Evolutionary conservation across 1,284 basidiomycete species (phyloP), one percentile per base, ranked within the genome.

Genomic region (Coniferiporia weirii): DNA sequence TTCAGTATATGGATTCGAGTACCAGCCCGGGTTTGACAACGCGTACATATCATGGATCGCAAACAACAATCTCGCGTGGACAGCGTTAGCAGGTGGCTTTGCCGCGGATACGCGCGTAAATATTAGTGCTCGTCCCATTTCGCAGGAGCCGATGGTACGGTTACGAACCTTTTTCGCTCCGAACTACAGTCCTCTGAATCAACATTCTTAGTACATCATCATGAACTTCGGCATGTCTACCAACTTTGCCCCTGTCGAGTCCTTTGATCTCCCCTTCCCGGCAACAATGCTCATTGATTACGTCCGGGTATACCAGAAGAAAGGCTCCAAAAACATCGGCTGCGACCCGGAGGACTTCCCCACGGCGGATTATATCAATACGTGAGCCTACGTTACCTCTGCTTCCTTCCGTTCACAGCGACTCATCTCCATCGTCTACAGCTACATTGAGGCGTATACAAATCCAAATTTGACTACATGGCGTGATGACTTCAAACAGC

Each of bases 1-100:
- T 67, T 75, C 79, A 2, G 67, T 77, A 2, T 89, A 88, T 65
- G 87, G 84, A 0, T 83, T 81, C 65, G 85, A 89, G 68, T 87
- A 84, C 64, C 64, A 65, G 62, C 69, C 73, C 38, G 73, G 80
- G 53, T 72, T 71, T 44, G 72, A 70, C 55, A 72, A 65, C 70
- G 65, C 64, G 63, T 77, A 72, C 17, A 34, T 52, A 19, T 10
- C 19, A 13, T 46, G 49, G 57, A 53, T 62, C 6, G 52, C 57
- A 4, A 36, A 62, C 34, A 59, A 56, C 53, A 56, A 59, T 35
- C 22, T 56, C 50, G 73, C 82, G 38, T 91, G 84, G 85, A 83
- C 80, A 5, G 63, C 91, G 46, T 75, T 79, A 46, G 78, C 71
- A 8, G 74, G 70, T 10, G 87, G 81, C 0, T 72, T 89, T 61